Conservation (phyloP, 163 green algal species). For the Chlamydomonas reinhardtii region DNA sequence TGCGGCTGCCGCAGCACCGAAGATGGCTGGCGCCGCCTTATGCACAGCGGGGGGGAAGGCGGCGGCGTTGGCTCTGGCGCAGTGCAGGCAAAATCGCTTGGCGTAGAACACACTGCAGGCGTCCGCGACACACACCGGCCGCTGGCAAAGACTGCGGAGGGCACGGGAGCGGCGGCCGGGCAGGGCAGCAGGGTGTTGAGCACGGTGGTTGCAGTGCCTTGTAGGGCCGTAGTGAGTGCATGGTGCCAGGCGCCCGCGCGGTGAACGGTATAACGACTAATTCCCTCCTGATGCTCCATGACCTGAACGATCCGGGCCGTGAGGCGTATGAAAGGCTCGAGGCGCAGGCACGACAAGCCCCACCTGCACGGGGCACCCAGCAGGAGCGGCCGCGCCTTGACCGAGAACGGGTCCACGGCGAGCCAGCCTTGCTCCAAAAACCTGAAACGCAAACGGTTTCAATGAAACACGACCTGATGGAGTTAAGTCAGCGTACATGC, state of each 20-base stretch:
- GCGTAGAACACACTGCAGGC: constrained; percentile 33
- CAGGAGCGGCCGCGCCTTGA: background rate
- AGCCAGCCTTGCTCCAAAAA: constrained; percentile 42
- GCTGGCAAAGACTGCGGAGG: background rate
- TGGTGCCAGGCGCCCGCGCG: too few species aligned
- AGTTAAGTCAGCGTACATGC: too few species aligned
- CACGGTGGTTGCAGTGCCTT: too few species aligned
- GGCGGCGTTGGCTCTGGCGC: background rate
- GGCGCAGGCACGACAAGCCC: too few species aligned
- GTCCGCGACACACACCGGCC: constrained; percentile 5
- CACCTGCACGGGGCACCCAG: constrained; percentile 14
- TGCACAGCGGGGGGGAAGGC: constrained; percentile 13
- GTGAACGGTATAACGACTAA: too few species aligned
- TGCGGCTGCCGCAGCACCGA: background rate
- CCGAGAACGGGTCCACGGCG: constrained; percentile 15
- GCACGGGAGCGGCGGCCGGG: too few species aligned
- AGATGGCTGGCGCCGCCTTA: constrained; percentile 2
- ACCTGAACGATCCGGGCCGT: too few species aligned
- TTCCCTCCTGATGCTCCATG: too few species aligned
- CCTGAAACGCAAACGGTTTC: background rate
- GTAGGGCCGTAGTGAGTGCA: too few species aligned
- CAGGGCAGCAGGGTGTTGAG: too few species aligned
- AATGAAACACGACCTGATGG: too few species aligned
- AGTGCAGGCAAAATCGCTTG: constrained; percentile 34
- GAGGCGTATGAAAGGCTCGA: too few species aligned